Evolutionary conservation across 2,329 filamentous ascomycete genomes (phyloP), one percentile per base, ranked within the genome.

Genomic region (Trichoderma breve): DNA sequence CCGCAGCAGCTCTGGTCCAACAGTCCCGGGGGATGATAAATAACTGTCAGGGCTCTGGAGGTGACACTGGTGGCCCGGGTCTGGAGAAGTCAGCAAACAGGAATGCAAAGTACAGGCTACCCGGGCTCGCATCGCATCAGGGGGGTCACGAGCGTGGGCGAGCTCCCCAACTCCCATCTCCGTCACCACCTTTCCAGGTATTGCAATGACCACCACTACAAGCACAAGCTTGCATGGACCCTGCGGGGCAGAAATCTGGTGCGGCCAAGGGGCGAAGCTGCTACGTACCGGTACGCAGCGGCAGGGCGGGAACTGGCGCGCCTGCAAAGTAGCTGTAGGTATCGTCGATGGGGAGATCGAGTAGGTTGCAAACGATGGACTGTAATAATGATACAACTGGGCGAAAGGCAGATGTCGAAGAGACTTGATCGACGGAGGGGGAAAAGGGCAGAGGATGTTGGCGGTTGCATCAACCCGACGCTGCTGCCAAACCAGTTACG

Each of bases 111-210:
- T 51, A 71, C 47, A 64, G 36, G 30, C 32, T 64, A 64, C 39
- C n/a, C 47, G 18, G 30, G 57, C 28, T 34, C 18, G 68, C 24
- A 43, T 69, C 14, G 60, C 36, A 39, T 64, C 32, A 61, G 57
- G 67, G 68, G 68, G 68, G 68, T 71, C 68, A 71, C 68, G 68
- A 71, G 68, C 47, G 60, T 57, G 51, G 67, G 67, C 67, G 24
- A 62, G 28, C 34, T 36, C 34, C 34, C 34, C 34, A 36, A 36
- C 39, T 69, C 66, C 67, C 67, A 53, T 70, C 32, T 51, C 66
- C 39, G 67, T 62, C 39, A 70, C 39, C 67, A 69, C 66, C 66
- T 53, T 61, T 24, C 47, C 47, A 53, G 60, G 51, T 53, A 18
- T 18, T 12, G 14, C 66, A 36, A 68, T 68, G 65, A 60, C 65